Base-by-base conservation (phyloP, 129 eudicot genomes). In the Ambrosia trifida region DNA sequence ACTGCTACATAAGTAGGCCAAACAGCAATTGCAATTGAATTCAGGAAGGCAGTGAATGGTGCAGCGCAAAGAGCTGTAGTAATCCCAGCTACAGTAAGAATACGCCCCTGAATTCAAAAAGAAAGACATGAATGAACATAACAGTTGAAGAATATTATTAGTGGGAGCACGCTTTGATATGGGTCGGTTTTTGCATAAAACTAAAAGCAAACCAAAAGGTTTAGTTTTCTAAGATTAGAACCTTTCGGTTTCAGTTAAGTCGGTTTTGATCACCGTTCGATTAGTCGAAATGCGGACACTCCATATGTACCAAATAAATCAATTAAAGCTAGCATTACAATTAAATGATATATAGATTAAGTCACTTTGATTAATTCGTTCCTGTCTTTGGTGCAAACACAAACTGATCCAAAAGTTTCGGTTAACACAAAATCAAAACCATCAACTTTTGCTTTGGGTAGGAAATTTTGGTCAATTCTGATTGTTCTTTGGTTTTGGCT, bases 1-100 rank as follows among this genome's bases (percentile, higher is more conserved):
- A 93, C 86, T 10, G 81, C 77, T 31, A 85, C 62, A 87, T 96
- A 94, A 70, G 97, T 84, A 33, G 98, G 98, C 93, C 95, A 89
- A 44, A 94, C 78, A 77, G 97, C 89, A 47, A 94, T 76, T 69
- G 91, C 93, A 76, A 90, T 80, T 56, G 83, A 70, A 72, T 94
- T 94, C 64, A 79, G 10, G 72, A 82, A 80, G 13, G 86, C 86
- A 58, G 84, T 81, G 67, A 87, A 59, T 11, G 98, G 98, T 64
- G 95, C 81, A 76, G 89, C 69, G 78, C 97, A 85, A 43, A 94
- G 85, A 69, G 98, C 98, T 53, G 58, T 24, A 70, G 98, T 90
- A 74, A 94, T 86, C 68, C 98, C 97, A 58, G 90, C 90, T 70
- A 81, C 36, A 30, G 97, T 82, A 65, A 94, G 98, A 68, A 94